Conservation (phyloP, 129 eudicot genomes). For the Flaveria trinervia region DNA sequence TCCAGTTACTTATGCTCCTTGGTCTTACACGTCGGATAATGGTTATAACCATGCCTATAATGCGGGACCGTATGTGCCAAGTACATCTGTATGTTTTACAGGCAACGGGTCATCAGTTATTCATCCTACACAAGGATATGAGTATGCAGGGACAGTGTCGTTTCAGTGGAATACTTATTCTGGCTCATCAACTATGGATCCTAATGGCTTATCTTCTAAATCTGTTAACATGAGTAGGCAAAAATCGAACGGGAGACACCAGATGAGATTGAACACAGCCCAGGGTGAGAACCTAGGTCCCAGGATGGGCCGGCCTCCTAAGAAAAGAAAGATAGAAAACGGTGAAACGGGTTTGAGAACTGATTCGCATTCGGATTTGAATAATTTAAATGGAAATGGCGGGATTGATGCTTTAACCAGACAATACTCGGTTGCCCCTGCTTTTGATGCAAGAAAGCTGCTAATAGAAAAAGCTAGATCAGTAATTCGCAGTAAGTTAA, state of each 20-base stretch:
- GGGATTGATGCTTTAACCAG: conserved; percentile 30
- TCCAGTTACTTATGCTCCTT: conserved; percentile 62
- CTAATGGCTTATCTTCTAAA: conserved; percentile 46
- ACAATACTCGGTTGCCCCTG: conserved; percentile 52
- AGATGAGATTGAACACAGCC: conserved; percentile 31
- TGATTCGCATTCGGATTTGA: conserved; percentile 33
- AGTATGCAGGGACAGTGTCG: conserved; percentile 55
- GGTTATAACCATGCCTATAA: conserved; percentile 67
- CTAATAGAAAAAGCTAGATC: conserved; percentile 77
- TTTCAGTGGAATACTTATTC: conserved; percentile 64
- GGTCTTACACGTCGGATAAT: conserved; percentile 65
- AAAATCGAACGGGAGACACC: conserved; percentile 49
- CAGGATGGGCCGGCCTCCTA: conserved; percentile 71
- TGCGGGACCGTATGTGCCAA: conserved; percentile 40
- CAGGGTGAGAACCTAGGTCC: conserved; percentile 34
- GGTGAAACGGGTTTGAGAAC: conserved; percentile 41
- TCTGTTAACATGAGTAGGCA: conserved; percentile 39
- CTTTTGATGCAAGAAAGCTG: conserved; percentile 69
- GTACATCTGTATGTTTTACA: conserved; percentile 51
- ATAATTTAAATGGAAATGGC: conserved; percentile 13
- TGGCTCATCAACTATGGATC: conserved; percentile 34
- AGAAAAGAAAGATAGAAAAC: conserved; percentile 65
- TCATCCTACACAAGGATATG: conserved; percentile 68
- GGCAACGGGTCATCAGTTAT: conserved; percentile 59
- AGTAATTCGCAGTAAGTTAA: conserved; percentile 61